Base-by-base conservation (phyloP, 2,329 filamentous ascomycete genomes). In the Lachnellula willkommii region DNA sequence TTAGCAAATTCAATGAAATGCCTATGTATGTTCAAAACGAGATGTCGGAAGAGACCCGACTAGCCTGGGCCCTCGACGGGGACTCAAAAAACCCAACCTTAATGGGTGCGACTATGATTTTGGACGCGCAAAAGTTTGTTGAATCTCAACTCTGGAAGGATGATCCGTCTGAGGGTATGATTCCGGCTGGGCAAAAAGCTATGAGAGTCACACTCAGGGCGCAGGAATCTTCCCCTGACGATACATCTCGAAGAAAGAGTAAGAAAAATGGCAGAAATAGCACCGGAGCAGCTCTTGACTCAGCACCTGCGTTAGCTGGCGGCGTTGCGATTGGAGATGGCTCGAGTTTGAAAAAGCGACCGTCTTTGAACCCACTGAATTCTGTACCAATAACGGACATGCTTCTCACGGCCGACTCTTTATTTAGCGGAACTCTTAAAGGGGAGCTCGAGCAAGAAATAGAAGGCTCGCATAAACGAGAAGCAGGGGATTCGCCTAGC, bases 1-100 rank as follows among this genome's bases (percentile, higher is more conserved):
- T 90, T 64, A 88, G 86, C 56, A 72, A 75, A 26, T 84, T 83
- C 22, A 89, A 93, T 63, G 89, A 96, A 67, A 79, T 96, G 56
- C 90, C 90, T 0, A 71, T 95, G 11, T 88, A 85, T 56, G 72
- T 96, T 2, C 68, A 81, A 2, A 73, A 81, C 32, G 42, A 62
- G 17, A 90, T 93, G 66, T 87, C 90, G 0, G 75, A 76, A 11
- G 76, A 79, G 1, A 78, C 79, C 3, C 79, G 80, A 2, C 70
- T 74, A 15, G 76, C 79, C 3, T 96, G 91, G 87, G 83, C 88
- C 1, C 78, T 96, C 32, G 77, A 83, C 58, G 70, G 72, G 1
- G 65, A 75, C 7, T 64, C 67, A 1, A 50, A 51, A 3, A 72
- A 75, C 17, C 79, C 79, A 1, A 67, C 82, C 1, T 72, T 87